These are phyloP conservation scores for Thalia dealbata DNA, from an alignment of 176 grass and related monocot species.

Conservation along the genomic window DNA sequence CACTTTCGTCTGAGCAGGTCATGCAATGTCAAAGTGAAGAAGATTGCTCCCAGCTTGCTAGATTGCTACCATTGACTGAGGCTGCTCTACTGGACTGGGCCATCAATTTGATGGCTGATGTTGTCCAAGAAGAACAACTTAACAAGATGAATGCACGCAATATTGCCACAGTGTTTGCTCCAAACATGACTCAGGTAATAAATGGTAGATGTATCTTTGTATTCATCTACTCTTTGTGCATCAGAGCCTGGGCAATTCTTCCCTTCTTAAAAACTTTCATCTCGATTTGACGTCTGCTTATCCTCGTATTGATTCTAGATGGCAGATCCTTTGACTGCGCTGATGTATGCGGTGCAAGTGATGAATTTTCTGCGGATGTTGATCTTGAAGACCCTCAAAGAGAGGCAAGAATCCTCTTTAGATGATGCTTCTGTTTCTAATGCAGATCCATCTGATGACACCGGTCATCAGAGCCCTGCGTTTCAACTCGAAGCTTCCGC, in stretches of 20 bases:
- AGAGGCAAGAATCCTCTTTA: conserved; percentile 33
- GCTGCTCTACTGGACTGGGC: conserved; percentile 84
- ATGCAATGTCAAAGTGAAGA: conserved; percentile 51
- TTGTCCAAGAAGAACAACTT: conserved; percentile 42
- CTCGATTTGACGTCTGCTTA: background rate
- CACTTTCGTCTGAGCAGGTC: conserved; percentile 54
- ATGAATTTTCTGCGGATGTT: conserved; percentile 95
- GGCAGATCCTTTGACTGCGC: conserved; percentile 61
- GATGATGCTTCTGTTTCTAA: background rate
- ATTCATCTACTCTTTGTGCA: too few species aligned
- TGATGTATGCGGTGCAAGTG: conserved; percentile 71
- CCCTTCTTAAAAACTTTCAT: background rate
- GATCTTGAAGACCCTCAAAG: conserved; percentile 48
- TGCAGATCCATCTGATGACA: conserved; percentile 13
- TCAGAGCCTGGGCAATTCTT: background rate
- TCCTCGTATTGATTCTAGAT: conserved; percentile 25
- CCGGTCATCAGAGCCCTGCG: background rate
- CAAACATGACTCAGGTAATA: conserved; percentile 82
- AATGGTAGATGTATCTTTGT: background rate
- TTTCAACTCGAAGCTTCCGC: conserved; percentile 2
- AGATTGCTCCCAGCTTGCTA: conserved; percentile 31
- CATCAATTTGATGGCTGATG: conserved; percentile 78
- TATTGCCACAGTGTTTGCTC: conserved; percentile 86
- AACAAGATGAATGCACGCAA: conserved; percentile 91
- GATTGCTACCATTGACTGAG: conserved; percentile 29